phyloP scores from a whole-genome alignment of 768 basidiomycete genomes.

The Favolaschia claudopus region DNA sequence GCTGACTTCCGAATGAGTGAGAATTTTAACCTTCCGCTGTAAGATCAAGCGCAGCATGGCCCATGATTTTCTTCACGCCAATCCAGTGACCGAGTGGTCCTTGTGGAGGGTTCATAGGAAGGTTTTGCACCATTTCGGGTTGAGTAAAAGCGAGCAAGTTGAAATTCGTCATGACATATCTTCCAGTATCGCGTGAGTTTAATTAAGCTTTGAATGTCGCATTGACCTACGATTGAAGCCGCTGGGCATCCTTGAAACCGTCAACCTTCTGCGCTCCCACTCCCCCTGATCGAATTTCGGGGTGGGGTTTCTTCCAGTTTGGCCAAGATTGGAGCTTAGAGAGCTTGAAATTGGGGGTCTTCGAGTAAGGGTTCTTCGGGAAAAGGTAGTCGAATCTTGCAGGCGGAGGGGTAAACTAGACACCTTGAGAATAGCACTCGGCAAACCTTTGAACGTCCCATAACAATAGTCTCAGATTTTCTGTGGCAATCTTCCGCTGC shows the following conservation, averaged over 20 bases:
- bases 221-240: constrained; percentile 15
- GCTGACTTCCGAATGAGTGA: not conserved
- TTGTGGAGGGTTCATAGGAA: constrained; percentile 13
- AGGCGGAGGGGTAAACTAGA: not conserved
- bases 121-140: constrained; percentile 11
- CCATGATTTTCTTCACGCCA: constrained; percentile 29
- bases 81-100: constrained; percentile 23
- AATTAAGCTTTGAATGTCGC: too few species aligned
- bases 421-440: not conserved
- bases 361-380: constrained; percentile 10
- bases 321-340: constrained; percentile 15
- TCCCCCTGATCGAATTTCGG: constrained; percentile 3
- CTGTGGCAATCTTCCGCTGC: constrained; percentile 9
- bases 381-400: constrained; percentile 28
- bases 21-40: constrained; percentile 31
- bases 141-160: constrained; percentile 27
- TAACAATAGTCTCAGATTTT: constrained; percentile 20
- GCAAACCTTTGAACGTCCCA: constrained; percentile 26
- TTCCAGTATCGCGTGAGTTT: not conserved
- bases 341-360: constrained; percentile 21
- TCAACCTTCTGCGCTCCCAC: not conserved
- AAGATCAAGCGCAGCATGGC: constrained; percentile 25
- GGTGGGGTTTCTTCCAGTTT: constrained; percentile 19
- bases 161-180: constrained; percentile 31
- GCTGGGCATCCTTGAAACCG: constrained; percentile 3